Base-by-base conservation (phyloP, 768 basidiomycete genomes). In the Lentinula detonsa region DNA sequence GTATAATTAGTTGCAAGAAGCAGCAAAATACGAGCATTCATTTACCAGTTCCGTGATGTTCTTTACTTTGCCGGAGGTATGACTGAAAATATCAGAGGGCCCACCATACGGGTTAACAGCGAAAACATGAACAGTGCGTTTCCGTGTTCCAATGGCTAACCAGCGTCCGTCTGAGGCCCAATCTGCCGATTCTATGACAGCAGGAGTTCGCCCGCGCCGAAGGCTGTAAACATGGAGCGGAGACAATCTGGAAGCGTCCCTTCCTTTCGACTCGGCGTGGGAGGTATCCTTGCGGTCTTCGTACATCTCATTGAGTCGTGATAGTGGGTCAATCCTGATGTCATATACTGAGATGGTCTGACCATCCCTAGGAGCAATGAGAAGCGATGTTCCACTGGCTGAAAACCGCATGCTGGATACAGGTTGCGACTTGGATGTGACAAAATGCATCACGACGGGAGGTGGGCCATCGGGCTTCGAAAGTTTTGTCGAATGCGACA, bases 101-200 rank as follows among this genome's bases (percentile, higher is more conserved):
- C 92, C 88, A 1, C 90, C 92, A 61, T 86, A 86, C 4, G 90
- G 90, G 69, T 92, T 89, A 7, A 86, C 76, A 7, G 87, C 83
- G 67, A 91, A 93, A 0, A 93, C 73, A 72, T 93, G 90, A 21
- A 86, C 72, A 0, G 84, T 88, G 60, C 84, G 71, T 65, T 85
- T 85, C 67, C 75, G 67, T 42, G 87, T 91, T n/a, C 79, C 82
- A 39, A 91, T 71, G 2, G 84, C 90, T 16, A 85, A 70, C 88
- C 88, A 93, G 39, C 86, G 71, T 13, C 85, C 86, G 66, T 87
- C 86, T 7, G 63, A 58, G 6, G 78, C 77, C 80, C 83, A 85
- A 28, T 72, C 73, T 11, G 87, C 72, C 11, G 72, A 72, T 57
- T 86, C 83, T 13, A 93, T 80, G 4, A 82, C 72, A 5, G 85